A percentile compares a stretch with the other conserved stretches of the same genome.
phyloP scores from a whole-genome alignment of 495 filamentous ascomycete genomes.

The Schizothecium vesticola region DNA sequence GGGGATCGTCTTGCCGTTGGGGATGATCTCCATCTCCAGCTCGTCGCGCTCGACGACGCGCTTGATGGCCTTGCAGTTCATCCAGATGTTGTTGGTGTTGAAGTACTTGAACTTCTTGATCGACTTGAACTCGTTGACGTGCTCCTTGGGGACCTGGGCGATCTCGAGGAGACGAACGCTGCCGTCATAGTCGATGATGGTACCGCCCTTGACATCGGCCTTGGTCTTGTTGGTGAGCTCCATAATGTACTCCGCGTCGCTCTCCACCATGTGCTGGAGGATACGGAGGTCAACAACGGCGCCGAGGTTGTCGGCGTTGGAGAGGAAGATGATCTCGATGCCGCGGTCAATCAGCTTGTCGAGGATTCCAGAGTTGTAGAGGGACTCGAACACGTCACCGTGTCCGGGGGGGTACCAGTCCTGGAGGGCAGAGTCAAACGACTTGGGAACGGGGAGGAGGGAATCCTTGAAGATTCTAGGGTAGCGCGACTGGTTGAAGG shows the following conservation, averaged over 20 bases:
- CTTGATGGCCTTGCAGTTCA: slow-evolving; percentile 96
- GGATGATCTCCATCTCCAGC: slow-evolving; percentile 99
- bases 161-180: slow-evolving; percentile 96
- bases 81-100: slow-evolving; percentile 99
- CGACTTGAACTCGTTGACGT: slow-evolving; percentile 99
- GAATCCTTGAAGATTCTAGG: slow-evolving; percentile 98
- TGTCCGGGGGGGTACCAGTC: slow-evolving; percentile 99
- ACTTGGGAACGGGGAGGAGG: slow-evolving; percentile 90
- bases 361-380: slow-evolving; percentile 98
- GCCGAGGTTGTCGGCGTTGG: slow-evolving; percentile 98
- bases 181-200: slow-evolving; percentile 99
- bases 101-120: slow-evolving; percentile 99
- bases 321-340: slow-evolving; percentile 97
- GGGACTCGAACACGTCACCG: slow-evolving; percentile 98
- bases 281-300: slow-evolving; percentile 97
- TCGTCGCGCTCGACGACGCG: slow-evolving; percentile 98
- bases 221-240: slow-evolving; percentile 99
- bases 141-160: slow-evolving; percentile 99
- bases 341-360: slow-evolving; percentile 92
- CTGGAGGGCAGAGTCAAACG: slow-evolving; percentile 76
- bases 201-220: slow-evolving; percentile 99
- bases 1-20: slow-evolving; percentile 96
- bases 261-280: slow-evolving; percentile 98
- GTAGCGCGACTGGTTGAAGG: slow-evolving; percentile 99
- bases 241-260: slow-evolving; percentile 97